Evolutionary conservation across 257 asterid genomes (phyloP).

Genomic region (Nicotiana tabacum): DNA sequence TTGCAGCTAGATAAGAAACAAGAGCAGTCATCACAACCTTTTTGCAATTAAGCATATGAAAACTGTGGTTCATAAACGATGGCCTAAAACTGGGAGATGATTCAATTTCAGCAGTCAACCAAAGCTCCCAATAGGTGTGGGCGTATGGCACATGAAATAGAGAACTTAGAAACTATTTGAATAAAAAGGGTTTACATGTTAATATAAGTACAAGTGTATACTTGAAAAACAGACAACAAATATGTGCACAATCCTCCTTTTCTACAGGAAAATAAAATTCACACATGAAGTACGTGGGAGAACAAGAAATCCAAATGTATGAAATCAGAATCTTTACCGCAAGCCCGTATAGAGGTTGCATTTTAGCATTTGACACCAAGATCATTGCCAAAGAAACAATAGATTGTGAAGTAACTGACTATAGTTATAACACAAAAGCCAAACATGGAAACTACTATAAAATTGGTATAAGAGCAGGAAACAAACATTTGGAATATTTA

Average conservation of each 20-base stretch:
- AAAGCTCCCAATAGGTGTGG: background rate
- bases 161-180: background rate
- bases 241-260: background rate
- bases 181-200: background rate
- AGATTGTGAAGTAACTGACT: background rate
- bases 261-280: background rate
- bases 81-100: background rate
- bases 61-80: background rate
- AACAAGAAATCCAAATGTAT: background rate
- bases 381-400: background rate
- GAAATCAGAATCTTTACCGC: background rate
- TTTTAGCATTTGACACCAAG: background rate
- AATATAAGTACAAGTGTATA: background rate
- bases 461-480: background rate
- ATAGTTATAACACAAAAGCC: background rate
- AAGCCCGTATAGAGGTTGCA: background rate
- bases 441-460: background rate
- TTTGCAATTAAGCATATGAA: background rate
- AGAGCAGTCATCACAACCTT: background rate
- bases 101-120: background rate
- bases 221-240: background rate
- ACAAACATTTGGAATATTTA: background rate
- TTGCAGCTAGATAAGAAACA: conserved; percentile 53
- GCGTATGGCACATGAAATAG: background rate
- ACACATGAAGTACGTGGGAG: background rate